Base-by-base conservation (phyloP, 257 asterid species). In the Solanum sparsipilum region DNA sequence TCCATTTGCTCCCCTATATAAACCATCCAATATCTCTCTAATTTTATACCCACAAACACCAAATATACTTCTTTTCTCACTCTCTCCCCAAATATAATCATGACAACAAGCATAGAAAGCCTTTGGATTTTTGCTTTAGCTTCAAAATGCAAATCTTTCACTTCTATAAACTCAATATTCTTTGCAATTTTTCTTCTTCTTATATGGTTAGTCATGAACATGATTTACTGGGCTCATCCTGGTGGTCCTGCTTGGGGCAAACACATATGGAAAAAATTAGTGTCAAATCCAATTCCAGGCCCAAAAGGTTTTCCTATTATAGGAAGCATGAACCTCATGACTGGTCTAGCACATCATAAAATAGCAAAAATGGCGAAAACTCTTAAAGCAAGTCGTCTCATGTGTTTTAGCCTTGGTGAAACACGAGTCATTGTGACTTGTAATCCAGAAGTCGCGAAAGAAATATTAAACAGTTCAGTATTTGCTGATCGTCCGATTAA, bases 161-260 rank as follows among this genome's bases (percentile, higher is more conserved):
- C 92, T 74, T 89, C 87, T 38, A 27, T 87, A 9, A 84, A 90
- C 91, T 52, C 90, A 84, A 2, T 92, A 4, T 34, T 86, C 56
- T 38, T 93, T 5, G 88, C 89, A 82, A 87, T 89, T 16, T 78
- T 92, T 46, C 83, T 89, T 34, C 35, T 92, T 38, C 87, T 94
- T 1, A 90, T 92, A 6, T 92, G 86, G 58, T 23, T 92, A 1
- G 12, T 88, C 89, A 65, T 94, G 91, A 89, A 88, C 92, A 86
- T 95, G 9, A 36, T 93, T 71, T 92, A 93, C 91, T 96, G 99
- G 99, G 89, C 92, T 60, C 91, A 95, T 67, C 92, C 94, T 5
- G 98, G 99, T 44, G 99, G 99, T 58, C 94, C 97, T 4, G 98
- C 99, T 44, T 96, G 99, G 99, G 99, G 98, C 29, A 89, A 70